Evolutionary conservation across 2,329 filamentous ascomycete genomes (phyloP).

Genomic region (Pseudogymnoascus sp.): DNA sequence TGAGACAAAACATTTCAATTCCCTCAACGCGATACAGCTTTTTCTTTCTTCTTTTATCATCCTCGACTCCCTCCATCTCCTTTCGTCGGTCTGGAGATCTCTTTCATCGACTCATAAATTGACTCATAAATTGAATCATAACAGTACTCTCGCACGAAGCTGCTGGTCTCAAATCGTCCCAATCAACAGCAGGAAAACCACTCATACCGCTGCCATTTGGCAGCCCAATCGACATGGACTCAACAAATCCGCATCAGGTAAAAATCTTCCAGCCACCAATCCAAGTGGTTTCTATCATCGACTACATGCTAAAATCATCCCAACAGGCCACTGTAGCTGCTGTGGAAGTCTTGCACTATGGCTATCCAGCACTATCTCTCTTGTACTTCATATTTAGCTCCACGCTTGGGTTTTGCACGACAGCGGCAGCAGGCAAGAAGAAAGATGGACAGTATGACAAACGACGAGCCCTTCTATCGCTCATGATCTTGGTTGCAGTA

Average conservation of each 20-base stretch:
- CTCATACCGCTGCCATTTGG: not conserved
- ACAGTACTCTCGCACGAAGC: not conserved
- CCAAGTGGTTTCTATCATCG: not conserved
- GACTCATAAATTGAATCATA: not conserved
- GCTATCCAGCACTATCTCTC: constrained; percentile 49
- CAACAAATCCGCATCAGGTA: not conserved
- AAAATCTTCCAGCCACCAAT: not conserved
- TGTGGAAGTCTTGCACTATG: constrained; percentile 41
- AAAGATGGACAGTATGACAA: constrained; percentile 32
- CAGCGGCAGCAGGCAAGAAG: constrained; percentile 38
- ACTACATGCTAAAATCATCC: not conserved
- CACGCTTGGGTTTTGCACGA: constrained; percentile 42
- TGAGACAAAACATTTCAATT: not conserved
- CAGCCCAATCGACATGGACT: not conserved
- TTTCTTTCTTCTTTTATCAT: constrained; percentile 4
- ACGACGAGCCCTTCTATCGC: constrained; percentile 35
- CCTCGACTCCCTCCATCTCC: not conserved
- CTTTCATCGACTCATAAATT: not conserved
- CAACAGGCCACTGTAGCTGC: constrained; percentile 9
- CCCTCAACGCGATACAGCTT: not conserved
- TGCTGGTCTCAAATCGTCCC: not conserved
- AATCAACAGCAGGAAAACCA: not conserved
- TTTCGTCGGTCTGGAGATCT: not conserved
- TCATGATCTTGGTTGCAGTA: constrained; percentile 28
- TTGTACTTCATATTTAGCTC: constrained; percentile 47